These are phyloP conservation scores for Caryopteris hybrid DNA, from an alignment of 305 asterid genomes.

Conservation along the genomic window DNA sequence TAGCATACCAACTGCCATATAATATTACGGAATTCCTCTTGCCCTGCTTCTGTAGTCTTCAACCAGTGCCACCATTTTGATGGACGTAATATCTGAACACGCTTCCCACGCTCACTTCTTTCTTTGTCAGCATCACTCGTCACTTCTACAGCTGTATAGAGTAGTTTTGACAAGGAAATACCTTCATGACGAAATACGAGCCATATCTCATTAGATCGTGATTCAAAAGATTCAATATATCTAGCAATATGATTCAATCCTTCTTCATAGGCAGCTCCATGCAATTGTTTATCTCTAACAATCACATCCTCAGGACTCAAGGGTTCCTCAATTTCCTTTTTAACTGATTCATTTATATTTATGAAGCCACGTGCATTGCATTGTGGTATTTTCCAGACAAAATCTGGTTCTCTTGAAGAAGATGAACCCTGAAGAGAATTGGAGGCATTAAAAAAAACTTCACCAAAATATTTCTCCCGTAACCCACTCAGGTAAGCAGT, in stretches of 20 bases:
- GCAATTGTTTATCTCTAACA: conserved; percentile 26
- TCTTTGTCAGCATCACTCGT: conserved; percentile 41
- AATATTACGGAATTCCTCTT: conserved; percentile 78
- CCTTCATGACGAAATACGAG: conserved; percentile 98
- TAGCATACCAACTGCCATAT: conserved; percentile 83
- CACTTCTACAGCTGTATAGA: conserved; percentile 88
- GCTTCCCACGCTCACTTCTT: conserved; percentile 55
- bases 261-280: conserved; percentile 51
- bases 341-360: conserved; percentile 35
- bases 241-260: conserved; percentile 94
- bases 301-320: conserved; percentile 32
- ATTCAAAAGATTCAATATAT: conserved; percentile 94
- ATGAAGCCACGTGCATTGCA: conserved; percentile 27
- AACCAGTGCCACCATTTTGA: conserved; percentile 99
- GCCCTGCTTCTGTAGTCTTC: conserved; percentile 89
- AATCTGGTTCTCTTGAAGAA: conserved; percentile 36
- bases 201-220: conserved; percentile 93
- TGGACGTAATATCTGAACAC: conserved; percentile 81
- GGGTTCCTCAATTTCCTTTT: conserved; percentile 33
- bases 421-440: conserved; percentile 55
- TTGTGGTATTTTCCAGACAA: conserved; percentile 28
- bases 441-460: conserved; percentile 82
- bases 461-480: conserved; percentile 95
- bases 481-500: conserved; percentile 87
- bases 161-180: conserved; percentile 77